Evolutionary conservation across 148 eudicot species (phyloP).

Genomic region (Heliamphora exappendiculata): DNA sequence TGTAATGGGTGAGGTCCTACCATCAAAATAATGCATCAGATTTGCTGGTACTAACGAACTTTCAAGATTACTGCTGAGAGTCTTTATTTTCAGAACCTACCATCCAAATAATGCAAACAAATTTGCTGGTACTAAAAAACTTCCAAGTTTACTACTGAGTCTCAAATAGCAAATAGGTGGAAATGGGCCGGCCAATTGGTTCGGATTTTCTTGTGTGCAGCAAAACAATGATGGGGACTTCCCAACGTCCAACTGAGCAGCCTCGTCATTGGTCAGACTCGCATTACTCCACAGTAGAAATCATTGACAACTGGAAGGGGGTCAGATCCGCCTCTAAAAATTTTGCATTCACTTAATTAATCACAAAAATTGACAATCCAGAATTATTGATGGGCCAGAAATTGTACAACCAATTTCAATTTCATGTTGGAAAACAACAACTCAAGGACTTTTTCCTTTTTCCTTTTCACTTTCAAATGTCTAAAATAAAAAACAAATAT

Average conservation of each 20-base stretch:
- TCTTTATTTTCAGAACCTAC: no score
- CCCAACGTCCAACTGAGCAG: not conserved
- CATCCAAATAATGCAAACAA: no score
- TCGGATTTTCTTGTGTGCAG: not conserved
- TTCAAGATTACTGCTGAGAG: not conserved
- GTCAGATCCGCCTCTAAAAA: not conserved
- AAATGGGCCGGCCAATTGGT: not conserved
- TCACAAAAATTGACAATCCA: not conserved
- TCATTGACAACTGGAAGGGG: conserved; percentile 3
- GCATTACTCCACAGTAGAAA: not conserved
- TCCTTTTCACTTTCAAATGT: conserved; percentile 5
- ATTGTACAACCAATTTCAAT: not conserved
- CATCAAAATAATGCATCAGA: not conserved
- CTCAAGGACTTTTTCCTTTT: not conserved
- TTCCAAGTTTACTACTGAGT: no score
- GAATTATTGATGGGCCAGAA: conserved; percentile 11
- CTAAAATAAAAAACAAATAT: not conserved
- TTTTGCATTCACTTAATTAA: not conserved
- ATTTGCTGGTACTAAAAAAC: no score
- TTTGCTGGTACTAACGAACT: not conserved
- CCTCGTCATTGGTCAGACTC: not conserved
- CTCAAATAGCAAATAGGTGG: no score
- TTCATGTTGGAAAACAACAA: not conserved
- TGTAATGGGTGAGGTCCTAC: not conserved
- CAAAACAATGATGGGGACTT: not conserved